Evolutionary conservation across 768 basidiomycete species (phyloP).

Genomic region (Auricularia auricula-judae): DNA sequence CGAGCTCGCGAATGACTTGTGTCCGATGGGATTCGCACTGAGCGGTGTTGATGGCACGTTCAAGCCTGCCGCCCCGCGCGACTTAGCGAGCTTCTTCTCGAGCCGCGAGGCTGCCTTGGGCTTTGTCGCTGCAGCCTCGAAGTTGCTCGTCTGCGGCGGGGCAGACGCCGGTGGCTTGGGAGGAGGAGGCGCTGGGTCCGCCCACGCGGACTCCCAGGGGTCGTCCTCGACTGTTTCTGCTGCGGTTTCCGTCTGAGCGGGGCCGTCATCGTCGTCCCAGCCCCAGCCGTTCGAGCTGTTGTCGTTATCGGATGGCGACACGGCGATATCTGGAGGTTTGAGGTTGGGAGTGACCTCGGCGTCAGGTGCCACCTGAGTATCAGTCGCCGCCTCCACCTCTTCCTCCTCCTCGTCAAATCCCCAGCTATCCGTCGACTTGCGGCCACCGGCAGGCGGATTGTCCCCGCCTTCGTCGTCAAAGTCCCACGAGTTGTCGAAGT

Average conservation of each 20-base stretch:
- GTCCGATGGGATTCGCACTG: background rate
- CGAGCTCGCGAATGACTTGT: background rate
- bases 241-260: background rate
- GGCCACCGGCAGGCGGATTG: background rate
- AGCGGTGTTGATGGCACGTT: background rate
- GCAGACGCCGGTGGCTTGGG: background rate
- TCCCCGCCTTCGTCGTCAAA: slow-evolving; percentile 3
- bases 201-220: slow-evolving; percentile 33
- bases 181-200: slow-evolving; percentile 8
- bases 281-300: slow-evolving; percentile 23
- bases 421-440: slow-evolving; percentile 5
- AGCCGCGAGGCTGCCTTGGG: slow-evolving; percentile 48
- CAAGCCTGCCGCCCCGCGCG: slow-evolving; percentile 23
- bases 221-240: slow-evolving; percentile 24
- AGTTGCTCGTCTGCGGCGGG: slow-evolving; percentile 2
- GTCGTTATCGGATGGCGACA: slow-evolving; percentile 13
- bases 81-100: slow-evolving; percentile 45
- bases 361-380: slow-evolving; percentile 12
- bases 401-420: slow-evolving; percentile 24
- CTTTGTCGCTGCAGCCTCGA: background rate
- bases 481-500: slow-evolving; percentile 18
- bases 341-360: background rate
- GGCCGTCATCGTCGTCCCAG: slow-evolving; percentile 45
- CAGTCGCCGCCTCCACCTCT: slow-evolving; percentile 31
- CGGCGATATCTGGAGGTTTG: slow-evolving; percentile 1